phyloP scores from a whole-genome alignment of 306 rosid genomes.

The Erythrophleum fordii region DNA sequence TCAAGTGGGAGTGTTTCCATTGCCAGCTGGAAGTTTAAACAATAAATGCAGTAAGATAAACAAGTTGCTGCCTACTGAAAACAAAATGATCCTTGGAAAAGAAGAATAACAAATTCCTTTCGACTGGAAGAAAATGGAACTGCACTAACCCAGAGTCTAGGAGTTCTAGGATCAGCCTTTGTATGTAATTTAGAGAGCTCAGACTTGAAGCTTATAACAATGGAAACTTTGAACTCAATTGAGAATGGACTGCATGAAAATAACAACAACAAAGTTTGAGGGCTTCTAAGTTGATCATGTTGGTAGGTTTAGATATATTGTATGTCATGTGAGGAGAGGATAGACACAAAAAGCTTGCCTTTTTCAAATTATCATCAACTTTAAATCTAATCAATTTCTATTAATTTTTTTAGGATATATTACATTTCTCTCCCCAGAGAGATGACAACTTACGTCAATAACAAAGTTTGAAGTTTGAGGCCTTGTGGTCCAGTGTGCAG shows the following conservation, averaged over 20 bases:
- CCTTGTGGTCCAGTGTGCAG: neutral
- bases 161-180: constrained; percentile 80
- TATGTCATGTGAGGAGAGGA: neutral
- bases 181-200: constrained; percentile 70
- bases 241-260: constrained; percentile 82
- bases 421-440: neutral
- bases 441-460: neutral
- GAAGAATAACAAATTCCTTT: constrained; percentile 1
- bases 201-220: constrained; percentile 76
- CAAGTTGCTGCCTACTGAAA: neutral
- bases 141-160: constrained; percentile 82
- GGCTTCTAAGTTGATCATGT: neutral
- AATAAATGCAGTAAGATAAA: constrained; percentile 16
- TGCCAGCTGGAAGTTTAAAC: constrained; percentile 64
- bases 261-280: constrained; percentile 24
- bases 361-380: neutral
- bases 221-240: constrained; percentile 76
- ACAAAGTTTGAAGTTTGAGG: constrained; percentile 12
- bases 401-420: neutral
- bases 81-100: constrained; percentile 25
- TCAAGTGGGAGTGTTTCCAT: constrained; percentile 88
- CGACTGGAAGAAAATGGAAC: neutral
- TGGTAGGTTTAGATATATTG: neutral
- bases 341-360: neutral
- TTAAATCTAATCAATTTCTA: neutral